Evolutionary conservation across 2,329 filamentous ascomycete species (phyloP).

Genomic region (Colletotrichum sp.): DNA sequence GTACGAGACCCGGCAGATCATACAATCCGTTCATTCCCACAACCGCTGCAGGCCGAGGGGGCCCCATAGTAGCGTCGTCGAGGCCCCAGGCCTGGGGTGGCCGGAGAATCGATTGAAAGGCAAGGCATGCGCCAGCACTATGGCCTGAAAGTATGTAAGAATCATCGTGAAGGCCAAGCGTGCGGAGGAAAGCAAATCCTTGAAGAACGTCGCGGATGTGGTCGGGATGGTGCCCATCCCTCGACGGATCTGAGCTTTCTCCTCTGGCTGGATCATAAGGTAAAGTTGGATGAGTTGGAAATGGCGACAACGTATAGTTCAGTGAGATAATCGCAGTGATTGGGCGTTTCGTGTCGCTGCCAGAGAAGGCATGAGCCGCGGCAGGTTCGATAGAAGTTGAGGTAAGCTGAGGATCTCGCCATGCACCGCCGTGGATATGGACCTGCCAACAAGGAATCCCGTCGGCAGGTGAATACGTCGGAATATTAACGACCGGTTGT

Average conservation of each 20-base stretch:
- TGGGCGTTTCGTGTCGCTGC: not conserved
- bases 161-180: not conserved
- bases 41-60: not conserved
- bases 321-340: not conserved
- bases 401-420: not conserved
- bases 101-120: not conserved
- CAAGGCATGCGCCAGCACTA: not conserved
- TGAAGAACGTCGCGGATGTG: not conserved
- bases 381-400: not conserved
- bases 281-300: not conserved
- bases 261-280: not conserved
- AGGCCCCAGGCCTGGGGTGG: not conserved
- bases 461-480: not conserved
- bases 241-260: not conserved
- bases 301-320: not conserved
- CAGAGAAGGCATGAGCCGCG: not conserved
- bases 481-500: not conserved
- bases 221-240: not conserved
- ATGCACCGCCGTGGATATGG: not conserved
- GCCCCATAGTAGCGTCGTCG: not conserved
- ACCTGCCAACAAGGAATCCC: not conserved
- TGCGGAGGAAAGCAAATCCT: not conserved
- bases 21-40: not conserved
- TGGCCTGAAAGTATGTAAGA: not conserved
- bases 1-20: not conserved